Evolutionary conservation across 192 early-diverging fungal species (phyloP), one percentile per base, ranked within the genome.

Genomic region (Coemansia sp.): DNA sequence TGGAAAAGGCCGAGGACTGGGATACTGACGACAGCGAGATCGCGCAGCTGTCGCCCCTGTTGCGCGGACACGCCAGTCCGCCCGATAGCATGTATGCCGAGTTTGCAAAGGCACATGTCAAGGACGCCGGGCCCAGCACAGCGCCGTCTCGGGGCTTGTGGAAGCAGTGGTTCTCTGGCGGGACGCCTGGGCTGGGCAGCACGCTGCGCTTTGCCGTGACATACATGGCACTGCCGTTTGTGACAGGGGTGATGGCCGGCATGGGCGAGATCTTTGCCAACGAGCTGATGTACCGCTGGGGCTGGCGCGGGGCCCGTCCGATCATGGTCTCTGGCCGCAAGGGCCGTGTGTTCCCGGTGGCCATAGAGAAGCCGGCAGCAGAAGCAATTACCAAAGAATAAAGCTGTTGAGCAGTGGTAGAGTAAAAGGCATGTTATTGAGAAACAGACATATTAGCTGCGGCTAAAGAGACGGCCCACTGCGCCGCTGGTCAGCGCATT

Each of bases 241-340:
- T 77, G 9, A 70, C 67, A 0, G 71, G 76, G 2, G 63, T 78
- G 23, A 75, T 78, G 71, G 58, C 67, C 2, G 87, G 87, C 3
- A 82, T 89, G 70, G 87, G 87, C 38, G 87, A 89, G 64, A 89
- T 89, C 29, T 81, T 83, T 52, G 87, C 87, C 39, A 86, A 89
- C 61, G 87, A 89, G 56, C 45, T 84, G 19, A 73, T 83, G 23
- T 87, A 79, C 52, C 75, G 78, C 17, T 85, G 79, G 78, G 87
- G 87, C 6, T 89, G 87, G 87, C 43, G 56, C n/a, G 70, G 70
- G 9, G 70, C 70, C 0, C 48, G 64, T 7, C 64, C 64, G 5
- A 44, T 74, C 17, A 34, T 45, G 37, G 70, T 74, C 0, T 22
- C 39, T 9, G 59, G 64, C 7, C 50, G 70, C 33, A 46, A 53